Evolutionary conservation across 306 rosid species (phyloP).

Genomic region (Casuarina glauca): DNA sequence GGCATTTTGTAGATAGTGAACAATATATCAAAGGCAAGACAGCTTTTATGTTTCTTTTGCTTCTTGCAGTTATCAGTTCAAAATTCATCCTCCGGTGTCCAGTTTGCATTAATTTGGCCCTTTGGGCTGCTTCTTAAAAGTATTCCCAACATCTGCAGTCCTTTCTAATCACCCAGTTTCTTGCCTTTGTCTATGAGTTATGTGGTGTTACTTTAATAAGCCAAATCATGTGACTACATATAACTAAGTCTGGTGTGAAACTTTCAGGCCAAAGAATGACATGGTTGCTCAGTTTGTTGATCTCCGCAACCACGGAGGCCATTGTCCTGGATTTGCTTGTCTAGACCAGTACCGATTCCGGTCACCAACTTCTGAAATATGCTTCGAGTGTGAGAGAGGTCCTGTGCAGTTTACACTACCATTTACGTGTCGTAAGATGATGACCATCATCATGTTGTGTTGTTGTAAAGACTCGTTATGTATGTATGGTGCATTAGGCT

Average conservation of each 20-base stretch:
- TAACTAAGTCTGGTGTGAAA: slow-evolving; percentile 28
- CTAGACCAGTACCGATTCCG: slow-evolving; percentile 27
- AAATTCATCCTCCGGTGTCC: not conserved
- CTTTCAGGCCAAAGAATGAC: slow-evolving; percentile 50
- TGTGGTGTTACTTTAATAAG: not conserved
- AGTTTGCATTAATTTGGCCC: not conserved
- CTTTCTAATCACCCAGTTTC: slow-evolving; percentile 13
- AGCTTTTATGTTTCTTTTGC: not conserved
- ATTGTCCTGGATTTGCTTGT: slow-evolving; percentile 32
- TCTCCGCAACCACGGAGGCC: slow-evolving; percentile 21
- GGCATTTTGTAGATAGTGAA: not conserved
- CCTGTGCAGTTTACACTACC: slow-evolving; percentile 33
- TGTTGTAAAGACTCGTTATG: slow-evolving; percentile 19
- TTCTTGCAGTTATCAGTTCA: not conserved
- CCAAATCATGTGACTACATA: not conserved
- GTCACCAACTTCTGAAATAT: slow-evolving; percentile 21
- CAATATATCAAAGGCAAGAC: not conserved
- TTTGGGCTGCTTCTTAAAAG: not conserved
- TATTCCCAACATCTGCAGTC: not conserved
- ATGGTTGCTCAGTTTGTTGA: slow-evolving; percentile 20
- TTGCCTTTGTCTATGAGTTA: not conserved
- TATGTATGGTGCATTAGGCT: slow-evolving; percentile 35
- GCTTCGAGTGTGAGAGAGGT: slow-evolving; percentile 26
- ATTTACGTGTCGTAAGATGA: slow-evolving; percentile 22
- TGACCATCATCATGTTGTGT: slow-evolving; percentile 3